These are phyloP conservation scores for Pyricularia sp. DNA, from an alignment of 2,329 filamentous ascomycete genomes.

Conservation along the genomic window DNA sequence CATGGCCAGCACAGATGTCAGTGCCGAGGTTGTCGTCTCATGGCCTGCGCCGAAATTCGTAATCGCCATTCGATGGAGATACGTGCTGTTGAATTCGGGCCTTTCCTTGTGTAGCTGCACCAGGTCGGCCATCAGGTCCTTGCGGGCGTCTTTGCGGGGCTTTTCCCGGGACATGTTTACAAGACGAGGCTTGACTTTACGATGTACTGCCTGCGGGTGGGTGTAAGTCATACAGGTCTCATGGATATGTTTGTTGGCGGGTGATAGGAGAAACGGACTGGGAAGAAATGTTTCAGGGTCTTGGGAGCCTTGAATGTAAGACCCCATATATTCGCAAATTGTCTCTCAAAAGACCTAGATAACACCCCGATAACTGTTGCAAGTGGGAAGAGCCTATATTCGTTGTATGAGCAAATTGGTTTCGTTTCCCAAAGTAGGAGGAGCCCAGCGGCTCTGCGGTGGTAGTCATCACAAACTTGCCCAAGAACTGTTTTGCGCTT, in stretches of 20 bases:
- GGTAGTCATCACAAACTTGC: neutral
- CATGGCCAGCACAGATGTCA: slow-evolving; percentile 38
- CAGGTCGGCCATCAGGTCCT: slow-evolving; percentile 36
- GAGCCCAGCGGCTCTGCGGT: neutral
- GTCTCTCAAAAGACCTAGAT: slow-evolving; percentile 24
- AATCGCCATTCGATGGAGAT: slow-evolving; percentile 40
- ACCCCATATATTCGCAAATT: slow-evolving; percentile 33
- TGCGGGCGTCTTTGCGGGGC: slow-evolving; percentile 20
- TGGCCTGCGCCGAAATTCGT: slow-evolving; percentile 48
- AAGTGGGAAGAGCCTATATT: slow-evolving; percentile 27
- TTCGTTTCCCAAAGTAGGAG: no score
- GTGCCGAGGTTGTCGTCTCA: slow-evolving; percentile 42
- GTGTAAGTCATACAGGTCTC: neutral
- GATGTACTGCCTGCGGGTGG: slow-evolving; percentile 19
- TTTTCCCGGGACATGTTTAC: neutral
- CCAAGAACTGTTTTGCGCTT: slow-evolving; percentile 43
- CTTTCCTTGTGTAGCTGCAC: slow-evolving; percentile 34
- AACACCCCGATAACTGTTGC: slow-evolving; percentile 29
- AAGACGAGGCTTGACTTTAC: slow-evolving; percentile 5
- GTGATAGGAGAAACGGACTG: slow-evolving; percentile 22
- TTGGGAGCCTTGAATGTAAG: slow-evolving; percentile 33
- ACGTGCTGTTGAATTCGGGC: slow-evolving; percentile 34
- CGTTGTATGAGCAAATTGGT: neutral
- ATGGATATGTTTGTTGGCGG: neutral
- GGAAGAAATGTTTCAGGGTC: slow-evolving; percentile 38